Evolutionary conservation across 768 basidiomycete genomes (phyloP).

Genomic region (Tulasnella sp.): DNA sequence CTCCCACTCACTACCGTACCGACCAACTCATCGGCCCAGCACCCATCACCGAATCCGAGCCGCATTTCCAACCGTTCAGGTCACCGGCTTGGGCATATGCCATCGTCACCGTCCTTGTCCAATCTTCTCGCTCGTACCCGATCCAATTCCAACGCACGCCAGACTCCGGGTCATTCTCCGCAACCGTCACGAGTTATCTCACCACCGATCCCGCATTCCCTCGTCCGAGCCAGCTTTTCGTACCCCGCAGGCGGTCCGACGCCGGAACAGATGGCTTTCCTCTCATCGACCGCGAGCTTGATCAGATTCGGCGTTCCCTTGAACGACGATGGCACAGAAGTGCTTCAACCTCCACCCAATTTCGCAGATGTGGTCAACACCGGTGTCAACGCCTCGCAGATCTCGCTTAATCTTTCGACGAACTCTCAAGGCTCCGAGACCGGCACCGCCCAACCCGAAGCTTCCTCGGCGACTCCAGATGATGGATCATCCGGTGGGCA

Average conservation of each 20-base stretch:
- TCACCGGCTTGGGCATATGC: constrained; percentile 9
- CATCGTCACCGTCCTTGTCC: background rate
- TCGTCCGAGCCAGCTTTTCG: constrained; percentile 55
- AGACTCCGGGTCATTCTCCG: constrained; percentile 36
- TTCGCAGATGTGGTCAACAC: background rate
- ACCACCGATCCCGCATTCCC: constrained; percentile 62
- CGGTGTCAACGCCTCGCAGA: background rate
- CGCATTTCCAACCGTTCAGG: constrained; percentile 8
- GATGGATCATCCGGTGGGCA: background rate
- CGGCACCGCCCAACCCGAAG: background rate
- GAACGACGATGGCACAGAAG: constrained; percentile 40
- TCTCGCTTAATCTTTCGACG: background rate
- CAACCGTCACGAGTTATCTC: constrained; percentile 50
- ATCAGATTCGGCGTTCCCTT: constrained; percentile 66
- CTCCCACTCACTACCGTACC: constrained; percentile 25
- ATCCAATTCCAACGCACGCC: constrained; percentile 5
- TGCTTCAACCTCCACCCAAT: constrained; percentile 1
- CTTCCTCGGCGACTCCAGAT: background rate
- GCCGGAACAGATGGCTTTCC: constrained; percentile 47
- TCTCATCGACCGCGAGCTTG: constrained; percentile 55
- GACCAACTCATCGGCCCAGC: background rate
- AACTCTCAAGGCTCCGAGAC: background rate
- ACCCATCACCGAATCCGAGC: background rate
- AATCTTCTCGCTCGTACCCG: constrained; percentile 9
- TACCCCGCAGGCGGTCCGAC: constrained; percentile 55